phyloP scores from a whole-genome alignment of 2,329 filamentous ascomycete genomes.

The Septoria petroselini region DNA sequence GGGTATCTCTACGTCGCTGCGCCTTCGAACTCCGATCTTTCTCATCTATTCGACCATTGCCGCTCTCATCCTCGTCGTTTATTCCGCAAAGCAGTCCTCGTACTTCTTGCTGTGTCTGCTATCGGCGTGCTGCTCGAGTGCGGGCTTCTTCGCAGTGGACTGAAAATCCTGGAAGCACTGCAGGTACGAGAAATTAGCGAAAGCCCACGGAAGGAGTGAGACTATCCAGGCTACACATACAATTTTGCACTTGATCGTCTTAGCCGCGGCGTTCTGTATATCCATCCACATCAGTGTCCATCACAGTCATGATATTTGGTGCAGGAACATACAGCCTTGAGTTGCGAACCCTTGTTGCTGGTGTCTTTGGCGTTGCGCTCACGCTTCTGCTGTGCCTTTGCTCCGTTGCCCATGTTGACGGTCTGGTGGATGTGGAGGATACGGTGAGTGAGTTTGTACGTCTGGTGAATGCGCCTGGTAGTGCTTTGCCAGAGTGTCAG shows the following conservation, averaged over 20 bases:
- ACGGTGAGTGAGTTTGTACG: neutral
- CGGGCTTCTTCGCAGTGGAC: constrained; percentile 70
- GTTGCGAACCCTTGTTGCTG: constrained; percentile 40
- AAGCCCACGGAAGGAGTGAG: too few relatives aligned
- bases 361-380: constrained; percentile 65
- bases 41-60: neutral
- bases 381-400: constrained; percentile 68
- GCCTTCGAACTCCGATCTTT: constrained; percentile 6
- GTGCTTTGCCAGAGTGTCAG: neutral
- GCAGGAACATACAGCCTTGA: constrained; percentile 23
- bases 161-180: constrained; percentile 73
- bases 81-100: constrained; percentile 62
- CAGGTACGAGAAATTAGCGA: too few relatives aligned
- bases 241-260: constrained; percentile 71
- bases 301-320: constrained; percentile 1
- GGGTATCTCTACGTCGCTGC: constrained; percentile 8
- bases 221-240: neutral
- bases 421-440: constrained; percentile 2
- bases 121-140: constrained; percentile 66
- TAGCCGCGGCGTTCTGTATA: constrained; percentile 67
- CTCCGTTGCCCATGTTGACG: constrained; percentile 44
- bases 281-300: constrained; percentile 2
- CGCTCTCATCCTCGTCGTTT: neutral
- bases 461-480: too few relatives aligned
- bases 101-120: constrained; percentile 76